These are phyloP conservation scores for Orbilia ellipsospora DNA, from an alignment of 2,329 filamentous ascomycete species.

Conservation along the genomic window DNA sequence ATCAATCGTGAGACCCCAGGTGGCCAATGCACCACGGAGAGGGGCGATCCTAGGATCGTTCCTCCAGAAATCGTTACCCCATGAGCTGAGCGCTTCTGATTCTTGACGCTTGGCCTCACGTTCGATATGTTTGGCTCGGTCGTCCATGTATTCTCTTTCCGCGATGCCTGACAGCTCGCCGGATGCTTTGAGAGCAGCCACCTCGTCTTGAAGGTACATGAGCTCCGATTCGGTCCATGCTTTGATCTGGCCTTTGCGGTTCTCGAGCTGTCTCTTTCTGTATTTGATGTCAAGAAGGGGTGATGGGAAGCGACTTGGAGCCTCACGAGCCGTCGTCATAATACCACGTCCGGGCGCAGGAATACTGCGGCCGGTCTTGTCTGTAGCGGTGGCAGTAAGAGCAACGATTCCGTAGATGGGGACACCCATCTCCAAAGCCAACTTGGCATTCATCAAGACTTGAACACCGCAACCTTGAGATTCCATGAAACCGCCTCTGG, in stretches of 20 bases:
- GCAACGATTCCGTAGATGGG: constrained; percentile 96
- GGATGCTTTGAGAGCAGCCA: constrained; percentile 87
- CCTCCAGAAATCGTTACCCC: constrained; percentile 99
- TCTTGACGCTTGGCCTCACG: constrained; percentile 88
- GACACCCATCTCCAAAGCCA: constrained; percentile 97
- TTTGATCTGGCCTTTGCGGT: constrained; percentile 92
- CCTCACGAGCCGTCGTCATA: constrained; percentile 91
- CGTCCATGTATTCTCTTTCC: constrained; percentile 84
- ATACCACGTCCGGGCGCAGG: constrained; percentile 97
- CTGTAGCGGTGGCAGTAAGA: constrained; percentile 92
- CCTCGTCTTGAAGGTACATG: constrained; percentile 90
- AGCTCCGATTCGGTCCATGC: constrained; percentile 96
- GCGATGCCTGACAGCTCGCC: constrained; percentile 73
- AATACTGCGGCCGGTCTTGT: constrained; percentile 98
- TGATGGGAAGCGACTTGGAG: constrained; percentile 89
- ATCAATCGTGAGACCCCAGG: constrained; percentile 97
- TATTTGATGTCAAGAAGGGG: constrained; percentile 98
- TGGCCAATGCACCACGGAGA: constrained; percentile 92
- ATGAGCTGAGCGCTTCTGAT: constrained; percentile 89
- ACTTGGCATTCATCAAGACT: constrained; percentile 95
- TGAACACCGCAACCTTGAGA: constrained; percentile 98
- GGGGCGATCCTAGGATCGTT: constrained; percentile 92
- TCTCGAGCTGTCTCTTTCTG: constrained; percentile 91
- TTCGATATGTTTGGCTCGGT: constrained; percentile 87
- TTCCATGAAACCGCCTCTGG: constrained; percentile 98